Evolutionary conservation across 257 asterid species (phyloP), one percentile per base, ranked within the genome.

Genomic region (Rehmannia glutinosa): DNA sequence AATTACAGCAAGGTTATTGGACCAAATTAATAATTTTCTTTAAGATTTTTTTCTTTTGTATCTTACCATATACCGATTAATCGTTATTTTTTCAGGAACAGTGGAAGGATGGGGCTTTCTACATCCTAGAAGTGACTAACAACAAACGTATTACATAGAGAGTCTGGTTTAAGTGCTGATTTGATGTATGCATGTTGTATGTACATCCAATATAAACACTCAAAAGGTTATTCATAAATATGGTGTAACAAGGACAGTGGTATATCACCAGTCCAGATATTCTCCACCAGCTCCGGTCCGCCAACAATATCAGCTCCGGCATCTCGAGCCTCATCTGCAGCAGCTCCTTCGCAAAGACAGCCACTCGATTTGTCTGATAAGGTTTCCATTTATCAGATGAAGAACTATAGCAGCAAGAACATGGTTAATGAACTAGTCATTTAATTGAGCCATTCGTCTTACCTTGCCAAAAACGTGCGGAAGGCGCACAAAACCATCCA

Each of bases 401-500:
- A 60, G 46, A 59, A 51, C 21, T 69, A 53, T 4, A 52, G 66
- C 69, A 70, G 73, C 56, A 68, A 50, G n/a, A 43, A 63, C 30
- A 59, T 56, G 58, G 58, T 36, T 52, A 8, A 23, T 32, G 61
- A 77, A 32, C 49, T 49, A 49, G 57, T 45, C 16, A 30, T 56
- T 32, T 15, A n/a, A 58, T 8, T 60, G 53, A 62, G 42, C 41
- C 49, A 62, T 43, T 33, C 19, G 41, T 3, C 66, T 49, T 83
- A 93, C 99, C 99, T 88, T 93, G 58, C 97, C 96, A 73, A 85
- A 81, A 71, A 96, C 96, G 76, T 93, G 97, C 3, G 97, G 97
- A 68, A 93, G 95, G 75, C 83, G 83, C 70, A 86, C 96, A 24
- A 84, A 82, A 63, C 95, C 89, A 75, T 71, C 81, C 77, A 93